These are phyloP conservation scores for Proteromonas lacertae DNA, from an alignment of 352 stramenopile genomes.

Conservation along the genomic window DNA sequence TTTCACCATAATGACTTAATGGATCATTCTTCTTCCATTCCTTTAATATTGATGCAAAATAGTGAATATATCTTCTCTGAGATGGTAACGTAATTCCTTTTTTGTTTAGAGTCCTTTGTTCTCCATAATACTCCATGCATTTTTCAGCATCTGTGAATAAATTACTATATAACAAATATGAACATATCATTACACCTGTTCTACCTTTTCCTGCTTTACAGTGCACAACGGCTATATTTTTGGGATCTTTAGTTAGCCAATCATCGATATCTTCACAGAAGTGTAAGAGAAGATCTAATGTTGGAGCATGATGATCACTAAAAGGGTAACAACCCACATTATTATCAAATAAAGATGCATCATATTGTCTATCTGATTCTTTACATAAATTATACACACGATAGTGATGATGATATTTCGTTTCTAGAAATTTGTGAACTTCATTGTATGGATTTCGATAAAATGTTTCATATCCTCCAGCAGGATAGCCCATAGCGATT, in stretches of 20 bases:
- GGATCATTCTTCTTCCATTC: too few species aligned
- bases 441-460: slow-evolving; percentile 31
- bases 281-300: slow-evolving; percentile 23
- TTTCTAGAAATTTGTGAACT: slow-evolving; percentile 42
- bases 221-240: slow-evolving; percentile 11
- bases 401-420: slow-evolving; percentile 23
- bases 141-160: slow-evolving; percentile 20
- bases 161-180: slow-evolving; percentile 25
- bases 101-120: slow-evolving; percentile 25
- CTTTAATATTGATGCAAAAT: too few species aligned
- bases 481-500: slow-evolving; percentile 41
- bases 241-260: slow-evolving; percentile 8
- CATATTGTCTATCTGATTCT: slow-evolving; percentile 13
- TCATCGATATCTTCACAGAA: slow-evolving; percentile 25
- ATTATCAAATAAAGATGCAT: slow-evolving; percentile 3
- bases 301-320: slow-evolving; percentile 37
- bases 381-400: slow-evolving; percentile 45
- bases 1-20: too few species aligned
- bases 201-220: slow-evolving; percentile 14
- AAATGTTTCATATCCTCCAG: slow-evolving; percentile 22
- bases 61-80: slow-evolving; percentile 30
- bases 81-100: slow-evolving; percentile 36
- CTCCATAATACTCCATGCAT: slow-evolving; percentile 26
- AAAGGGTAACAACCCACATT: slow-evolving; percentile 25
- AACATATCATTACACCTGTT: slow-evolving; percentile 15